Percentiles rank a stretch among this genome's conserved stretches.
Conservation (phyloP, 116 monocot species). For the Papilionanthe hybrid region DNA sequence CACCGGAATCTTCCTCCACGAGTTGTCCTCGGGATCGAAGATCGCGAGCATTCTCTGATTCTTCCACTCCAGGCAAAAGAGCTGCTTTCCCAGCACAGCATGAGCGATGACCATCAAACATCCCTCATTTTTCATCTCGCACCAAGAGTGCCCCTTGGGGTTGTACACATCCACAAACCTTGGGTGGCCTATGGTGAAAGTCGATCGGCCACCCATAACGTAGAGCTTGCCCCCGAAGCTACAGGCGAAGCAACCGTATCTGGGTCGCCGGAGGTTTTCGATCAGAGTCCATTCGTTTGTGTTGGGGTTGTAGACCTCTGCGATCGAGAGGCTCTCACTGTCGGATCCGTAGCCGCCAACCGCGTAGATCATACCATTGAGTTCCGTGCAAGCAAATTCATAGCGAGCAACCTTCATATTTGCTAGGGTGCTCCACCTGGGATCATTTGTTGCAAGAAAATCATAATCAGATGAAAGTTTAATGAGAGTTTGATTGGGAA, state of each 20-base stretch:
- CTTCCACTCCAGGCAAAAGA: slow-evolving; percentile 77
- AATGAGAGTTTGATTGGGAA: not conserved
- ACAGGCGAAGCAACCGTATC: slow-evolving; percentile 79
- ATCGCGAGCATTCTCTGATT: slow-evolving; percentile 48
- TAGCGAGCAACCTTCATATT: slow-evolving; percentile 72
- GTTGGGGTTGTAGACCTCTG: slow-evolving; percentile 64
- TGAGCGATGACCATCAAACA: slow-evolving; percentile 80
- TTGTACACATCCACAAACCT: slow-evolving; percentile 61
- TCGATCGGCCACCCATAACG: slow-evolving; percentile 80
- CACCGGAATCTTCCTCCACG: slow-evolving; percentile 47
- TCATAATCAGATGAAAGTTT: not conserved
- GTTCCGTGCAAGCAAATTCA: slow-evolving; percentile 72
- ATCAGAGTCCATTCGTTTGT: slow-evolving; percentile 53
- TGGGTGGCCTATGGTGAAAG: slow-evolving; percentile 77
- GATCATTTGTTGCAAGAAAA: not conserved
- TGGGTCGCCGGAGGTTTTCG: slow-evolving; percentile 57
- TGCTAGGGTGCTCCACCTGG: slow-evolving; percentile 63
- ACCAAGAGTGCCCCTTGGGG: slow-evolving; percentile 41
- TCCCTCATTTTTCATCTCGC: slow-evolving; percentile 59
- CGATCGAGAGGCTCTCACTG: slow-evolving; percentile 65
- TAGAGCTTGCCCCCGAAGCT: slow-evolving; percentile 53
- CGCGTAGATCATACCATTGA: slow-evolving; percentile 54
- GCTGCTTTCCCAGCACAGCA: slow-evolving; percentile 36
- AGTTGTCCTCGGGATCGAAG: slow-evolving; percentile 36
- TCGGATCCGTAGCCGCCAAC: slow-evolving; percentile 61